A percentile compares a stretch with the other conserved stretches of the same genome.
phyloP scores from a whole-genome alignment of 805 yeast genomes.

The Suhomyces vadensis region DNA sequence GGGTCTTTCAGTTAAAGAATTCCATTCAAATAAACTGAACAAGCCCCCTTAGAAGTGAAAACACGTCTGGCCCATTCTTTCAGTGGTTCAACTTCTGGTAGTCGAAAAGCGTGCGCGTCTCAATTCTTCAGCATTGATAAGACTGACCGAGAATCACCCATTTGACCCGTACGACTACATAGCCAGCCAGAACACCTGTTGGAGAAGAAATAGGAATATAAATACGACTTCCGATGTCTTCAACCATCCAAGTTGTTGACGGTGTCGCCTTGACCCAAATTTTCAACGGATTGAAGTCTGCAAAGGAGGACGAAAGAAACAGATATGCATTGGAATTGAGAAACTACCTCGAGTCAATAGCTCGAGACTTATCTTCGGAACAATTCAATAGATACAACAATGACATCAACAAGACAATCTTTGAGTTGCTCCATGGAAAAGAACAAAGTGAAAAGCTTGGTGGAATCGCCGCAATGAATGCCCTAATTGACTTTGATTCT shows the following conservation, averaged over 20 bases:
- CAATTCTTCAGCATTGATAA: conserved; percentile 5
- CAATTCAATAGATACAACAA: conserved; percentile 79
- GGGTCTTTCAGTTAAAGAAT: too few relatives aligned
- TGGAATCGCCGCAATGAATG: conserved; percentile 87
- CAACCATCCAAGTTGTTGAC: conserved; percentile 40
- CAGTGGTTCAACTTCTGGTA: background rate
- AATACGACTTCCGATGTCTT: conserved; percentile 20
- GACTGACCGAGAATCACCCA: background rate
- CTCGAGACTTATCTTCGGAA: conserved; percentile 80
- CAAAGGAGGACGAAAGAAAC: conserved; percentile 43
- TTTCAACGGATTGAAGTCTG: conserved; percentile 49
- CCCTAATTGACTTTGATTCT: conserved; percentile 80
- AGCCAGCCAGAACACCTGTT: too few relatives aligned
- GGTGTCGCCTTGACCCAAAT: conserved; percentile 55
- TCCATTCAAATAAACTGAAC: too few relatives aligned
- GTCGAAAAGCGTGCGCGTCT: conserved; percentile 9
- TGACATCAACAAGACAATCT: conserved; percentile 82
- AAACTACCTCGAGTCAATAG: conserved; percentile 65
- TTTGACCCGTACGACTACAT: background rate
- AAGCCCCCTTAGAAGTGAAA: too few relatives aligned
- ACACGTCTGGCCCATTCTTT: too few relatives aligned
- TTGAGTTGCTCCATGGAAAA: conserved; percentile 76
- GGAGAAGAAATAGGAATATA: too few relatives aligned
- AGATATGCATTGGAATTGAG: conserved; percentile 72
- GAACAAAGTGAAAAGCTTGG: conserved; percentile 77